Percentiles rank a stretch among this genome's conserved stretches.
These are phyloP conservation scores for Crithidia fasciculata DNA, from an alignment of 208 protist species.

Conservation along the genomic window DNA sequence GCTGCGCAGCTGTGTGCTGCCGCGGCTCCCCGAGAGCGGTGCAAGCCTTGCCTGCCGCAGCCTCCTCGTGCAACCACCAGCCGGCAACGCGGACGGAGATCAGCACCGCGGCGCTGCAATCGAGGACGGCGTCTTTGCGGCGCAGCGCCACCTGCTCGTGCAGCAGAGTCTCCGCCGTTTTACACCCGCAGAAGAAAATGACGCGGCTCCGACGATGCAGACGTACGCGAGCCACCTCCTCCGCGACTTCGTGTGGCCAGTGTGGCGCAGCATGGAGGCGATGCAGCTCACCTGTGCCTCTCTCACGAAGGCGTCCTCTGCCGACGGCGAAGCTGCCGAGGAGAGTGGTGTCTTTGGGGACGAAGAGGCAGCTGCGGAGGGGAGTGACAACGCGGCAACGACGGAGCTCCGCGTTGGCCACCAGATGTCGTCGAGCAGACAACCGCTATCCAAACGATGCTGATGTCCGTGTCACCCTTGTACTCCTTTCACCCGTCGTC, in stretches of 20 bases:
- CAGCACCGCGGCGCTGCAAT: neutral
- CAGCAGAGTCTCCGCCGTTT: neutral
- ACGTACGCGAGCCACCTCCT: slow-evolving; percentile 34
- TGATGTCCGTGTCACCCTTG: slow-evolving; percentile 43
- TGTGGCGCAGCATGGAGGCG: slow-evolving; percentile 47
- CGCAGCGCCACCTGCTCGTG: slow-evolving; percentile 8
- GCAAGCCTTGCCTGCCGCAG: slow-evolving; percentile 20
- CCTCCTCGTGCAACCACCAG: neutral
- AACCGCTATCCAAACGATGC: slow-evolving; percentile 16
- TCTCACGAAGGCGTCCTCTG: neutral
- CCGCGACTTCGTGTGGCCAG: slow-evolving; percentile 43
- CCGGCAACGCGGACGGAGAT: too few species aligned
- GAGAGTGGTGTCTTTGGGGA: neutral
- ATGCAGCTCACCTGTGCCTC: slow-evolving; percentile 41
- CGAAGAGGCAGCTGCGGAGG: neutral
- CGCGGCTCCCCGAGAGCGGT: slow-evolving; percentile 37
- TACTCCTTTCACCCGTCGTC: slow-evolving; percentile 28
- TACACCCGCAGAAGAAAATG: neutral
- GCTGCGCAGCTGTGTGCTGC: slow-evolving; percentile 25
- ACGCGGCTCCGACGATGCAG: neutral
- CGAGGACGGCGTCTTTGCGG: slow-evolving; percentile 22
- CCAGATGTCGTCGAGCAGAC: slow-evolving; percentile 26
- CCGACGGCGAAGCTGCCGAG: neutral
- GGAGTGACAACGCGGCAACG: neutral
- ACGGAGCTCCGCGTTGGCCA: slow-evolving; percentile 8